Percentiles rank a stretch among this genome's conserved stretches.
phyloP scores from a whole-genome alignment of 352 stramenopile genomes.

The Phytophthora aleatoria region DNA sequence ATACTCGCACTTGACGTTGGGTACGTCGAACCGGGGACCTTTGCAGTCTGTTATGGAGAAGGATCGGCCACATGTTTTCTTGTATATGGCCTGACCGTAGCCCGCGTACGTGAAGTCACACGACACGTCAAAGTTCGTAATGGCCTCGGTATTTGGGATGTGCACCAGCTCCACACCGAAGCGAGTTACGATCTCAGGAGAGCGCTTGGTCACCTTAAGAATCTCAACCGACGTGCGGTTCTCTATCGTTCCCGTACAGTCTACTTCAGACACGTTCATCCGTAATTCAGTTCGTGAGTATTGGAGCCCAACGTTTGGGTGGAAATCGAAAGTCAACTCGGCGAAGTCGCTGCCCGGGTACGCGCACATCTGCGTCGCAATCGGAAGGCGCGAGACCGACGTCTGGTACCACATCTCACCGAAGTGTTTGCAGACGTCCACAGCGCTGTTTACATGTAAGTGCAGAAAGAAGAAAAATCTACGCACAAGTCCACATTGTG shows the following conservation, averaged over 20 bases:
- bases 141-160: slow-evolving; percentile 26
- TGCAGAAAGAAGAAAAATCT: slow-evolving; percentile 52
- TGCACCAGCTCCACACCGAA: slow-evolving; percentile 62
- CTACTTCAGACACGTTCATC: slow-evolving; percentile 45
- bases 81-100: slow-evolving; percentile 16
- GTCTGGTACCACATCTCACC: slow-evolving; percentile 70
- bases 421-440: slow-evolving; percentile 50
- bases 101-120: slow-evolving; percentile 64
- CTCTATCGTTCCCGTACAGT: slow-evolving; percentile 43
- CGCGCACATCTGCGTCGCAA: slow-evolving; percentile 44
- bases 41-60: slow-evolving; percentile 71
- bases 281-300: slow-evolving; percentile 37
- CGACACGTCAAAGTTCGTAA: slow-evolving; percentile 50
- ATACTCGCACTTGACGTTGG: slow-evolving; percentile 44
- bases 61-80: slow-evolving; percentile 44
- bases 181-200: slow-evolving; percentile 51
- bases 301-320: slow-evolving; percentile 45
- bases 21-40: slow-evolving; percentile 37
- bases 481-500: slow-evolving; percentile 52
- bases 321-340: slow-evolving; percentile 68
- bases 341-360: slow-evolving; percentile 66
- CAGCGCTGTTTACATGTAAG: slow-evolving; percentile 48
- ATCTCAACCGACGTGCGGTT: slow-evolving; percentile 40
- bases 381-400: slow-evolving; percentile 31
- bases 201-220: slow-evolving; percentile 36